phyloP scores from a whole-genome alignment of 2,329 filamentous ascomycete genomes.

The Colletotrichum sp. region DNA sequence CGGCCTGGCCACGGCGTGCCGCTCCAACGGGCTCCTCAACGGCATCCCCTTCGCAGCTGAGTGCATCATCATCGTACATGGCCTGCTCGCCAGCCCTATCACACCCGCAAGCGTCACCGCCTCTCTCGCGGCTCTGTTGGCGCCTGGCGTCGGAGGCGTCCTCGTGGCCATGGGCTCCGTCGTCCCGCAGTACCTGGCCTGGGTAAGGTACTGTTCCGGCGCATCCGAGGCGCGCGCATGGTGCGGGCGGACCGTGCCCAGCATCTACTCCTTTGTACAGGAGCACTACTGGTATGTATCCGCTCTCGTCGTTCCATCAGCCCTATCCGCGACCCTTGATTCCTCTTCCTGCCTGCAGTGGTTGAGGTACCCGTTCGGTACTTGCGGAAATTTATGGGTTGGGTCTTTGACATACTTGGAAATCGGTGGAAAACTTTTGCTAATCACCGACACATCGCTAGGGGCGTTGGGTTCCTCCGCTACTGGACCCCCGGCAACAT shows the following conservation, averaged over 20 bases:
- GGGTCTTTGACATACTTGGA: neutral
- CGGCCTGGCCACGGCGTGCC: slow-evolving; percentile 73
- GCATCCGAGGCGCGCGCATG: slow-evolving; percentile 62
- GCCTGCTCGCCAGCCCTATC: slow-evolving; percentile 40
- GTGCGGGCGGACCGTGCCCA: slow-evolving; percentile 77
- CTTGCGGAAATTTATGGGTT: slow-evolving; percentile 5
- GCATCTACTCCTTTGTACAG: slow-evolving; percentile 92
- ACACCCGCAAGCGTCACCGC: slow-evolving; percentile 32
- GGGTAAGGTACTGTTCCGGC: slow-evolving; percentile 68
- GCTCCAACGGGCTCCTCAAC: slow-evolving; percentile 87
- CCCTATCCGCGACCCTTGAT: neutral
- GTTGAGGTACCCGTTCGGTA: neutral
- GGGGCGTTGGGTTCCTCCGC: slow-evolving; percentile 84
- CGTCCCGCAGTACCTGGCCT: slow-evolving; percentile 78
- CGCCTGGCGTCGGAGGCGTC: slow-evolving; percentile 70
- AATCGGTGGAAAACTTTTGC: neutral
- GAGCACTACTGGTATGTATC: slow-evolving; percentile 80
- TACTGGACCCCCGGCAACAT: slow-evolving; percentile 92
- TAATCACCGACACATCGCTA: slow-evolving; percentile 38
- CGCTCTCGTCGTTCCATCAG: neutral
- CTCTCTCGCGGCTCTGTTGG: slow-evolving; percentile 55
- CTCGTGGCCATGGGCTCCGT: slow-evolving; percentile 71
- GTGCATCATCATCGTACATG: slow-evolving; percentile 44
- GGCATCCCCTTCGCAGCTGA: slow-evolving; percentile 78
- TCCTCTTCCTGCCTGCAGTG: neutral